Conservation (phyloP, 345 rosid genomes). For the Eucalyptus curtisii region DNA sequence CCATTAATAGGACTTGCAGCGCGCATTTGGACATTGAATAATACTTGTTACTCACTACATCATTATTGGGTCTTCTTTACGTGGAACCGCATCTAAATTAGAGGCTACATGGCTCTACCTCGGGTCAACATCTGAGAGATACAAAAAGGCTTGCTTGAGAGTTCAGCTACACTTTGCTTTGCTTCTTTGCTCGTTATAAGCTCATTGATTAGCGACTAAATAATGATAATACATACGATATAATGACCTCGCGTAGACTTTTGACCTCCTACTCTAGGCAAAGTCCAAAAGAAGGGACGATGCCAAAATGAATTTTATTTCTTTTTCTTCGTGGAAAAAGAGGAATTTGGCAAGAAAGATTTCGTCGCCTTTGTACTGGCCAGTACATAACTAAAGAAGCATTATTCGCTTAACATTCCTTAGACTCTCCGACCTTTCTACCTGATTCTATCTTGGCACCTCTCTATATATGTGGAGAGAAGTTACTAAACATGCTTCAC, state of each 20-base stretch:
- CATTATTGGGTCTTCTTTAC: neutral
- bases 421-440: neutral
- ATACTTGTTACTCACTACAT: neutral
- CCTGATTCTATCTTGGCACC: neutral
- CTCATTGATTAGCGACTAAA: neutral
- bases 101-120: neutral
- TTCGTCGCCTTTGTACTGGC: neutral
- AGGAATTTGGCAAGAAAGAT: neutral
- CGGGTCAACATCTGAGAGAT: neutral
- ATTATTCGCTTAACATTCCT: neutral
- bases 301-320: neutral
- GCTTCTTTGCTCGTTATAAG: neutral
- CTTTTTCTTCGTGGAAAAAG: neutral
- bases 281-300: neutral
- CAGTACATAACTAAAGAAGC: neutral
- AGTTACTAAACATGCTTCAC: neutral
- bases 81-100: neutral
- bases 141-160: neutral
- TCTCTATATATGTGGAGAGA: neutral
- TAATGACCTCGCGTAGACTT: neutral
- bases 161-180: neutral
- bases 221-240: neutral
- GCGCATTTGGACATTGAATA: neutral
- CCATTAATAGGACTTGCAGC: neutral
- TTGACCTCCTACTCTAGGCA: neutral